Percentiles rank a stretch among this genome's conserved stretches.
phyloP scores from a whole-genome alignment of 192 early-diverging fungal genomes.

The Backusella liffmaniae region DNA sequence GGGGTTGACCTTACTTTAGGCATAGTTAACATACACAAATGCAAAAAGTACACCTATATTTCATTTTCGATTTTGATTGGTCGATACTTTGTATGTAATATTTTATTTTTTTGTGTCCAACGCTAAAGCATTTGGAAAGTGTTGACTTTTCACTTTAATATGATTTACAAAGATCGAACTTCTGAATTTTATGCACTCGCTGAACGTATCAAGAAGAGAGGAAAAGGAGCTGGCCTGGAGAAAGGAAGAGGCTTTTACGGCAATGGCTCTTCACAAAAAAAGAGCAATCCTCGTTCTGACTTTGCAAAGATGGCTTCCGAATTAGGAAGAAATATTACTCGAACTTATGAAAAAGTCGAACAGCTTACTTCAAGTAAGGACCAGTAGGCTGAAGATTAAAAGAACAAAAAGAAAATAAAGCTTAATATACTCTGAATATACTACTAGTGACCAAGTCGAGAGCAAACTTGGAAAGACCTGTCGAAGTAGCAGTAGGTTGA shows the following conservation, averaged over 20 bases:
- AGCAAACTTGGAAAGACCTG: constrained; percentile 52
- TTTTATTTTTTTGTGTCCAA: neutral
- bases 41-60: neutral
- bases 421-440: neutral
- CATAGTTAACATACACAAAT: neutral
- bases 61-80: neutral
- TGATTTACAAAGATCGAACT: constrained; percentile 72
- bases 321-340: constrained; percentile 88
- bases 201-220: constrained; percentile 63
- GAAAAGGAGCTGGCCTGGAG: constrained; percentile 18
- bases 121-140: neutral
- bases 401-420: neutral
- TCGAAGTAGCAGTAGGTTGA: constrained; percentile 76
- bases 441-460: neutral
- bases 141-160: neutral
- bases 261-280: neutral
- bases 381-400: neutral
- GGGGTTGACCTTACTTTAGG: too few species aligned
- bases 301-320: constrained; percentile 79
- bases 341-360: constrained; percentile 79
- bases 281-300: constrained; percentile 48
- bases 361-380: constrained; percentile 73
- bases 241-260: constrained; percentile 1
- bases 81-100: neutral
- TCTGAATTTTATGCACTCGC: constrained; percentile 82